Evolutionary conservation across 352 stramenopile species (phyloP).

Genomic region (Globisporangium lucens): DNA sequence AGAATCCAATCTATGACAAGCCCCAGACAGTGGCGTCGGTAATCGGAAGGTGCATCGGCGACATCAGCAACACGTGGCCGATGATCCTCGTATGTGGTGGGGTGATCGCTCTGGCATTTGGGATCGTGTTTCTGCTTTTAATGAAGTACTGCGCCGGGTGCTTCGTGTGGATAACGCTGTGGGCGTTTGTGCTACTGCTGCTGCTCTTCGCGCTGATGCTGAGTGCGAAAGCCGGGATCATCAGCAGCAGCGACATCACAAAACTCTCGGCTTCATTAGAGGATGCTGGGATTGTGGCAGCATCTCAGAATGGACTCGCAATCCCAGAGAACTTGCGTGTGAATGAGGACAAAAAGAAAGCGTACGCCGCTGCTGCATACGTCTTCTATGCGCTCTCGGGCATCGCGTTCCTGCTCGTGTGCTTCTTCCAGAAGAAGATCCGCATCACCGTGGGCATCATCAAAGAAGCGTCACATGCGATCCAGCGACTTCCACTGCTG

Average conservation of each 20-base stretch:
- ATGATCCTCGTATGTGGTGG: conserved; percentile 51
- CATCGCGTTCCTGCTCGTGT: conserved; percentile 71
- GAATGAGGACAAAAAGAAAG: conserved; percentile 55
- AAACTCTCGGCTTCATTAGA: conserved; percentile 38
- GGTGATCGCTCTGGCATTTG: conserved; percentile 44
- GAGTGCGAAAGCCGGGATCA: conserved; percentile 72
- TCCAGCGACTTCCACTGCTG: conserved; percentile 59
- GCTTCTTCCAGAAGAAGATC: conserved; percentile 84
- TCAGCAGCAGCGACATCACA: conserved; percentile 41
- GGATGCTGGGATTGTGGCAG: conserved; percentile 34
- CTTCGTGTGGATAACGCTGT: conserved; percentile 73
- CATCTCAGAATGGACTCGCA: conserved; percentile 35
- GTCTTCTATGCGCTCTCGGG: conserved; percentile 57
- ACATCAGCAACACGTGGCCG: conserved; percentile 59
- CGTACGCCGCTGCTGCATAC: conserved; percentile 61
- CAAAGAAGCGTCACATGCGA: conserved; percentile 65
- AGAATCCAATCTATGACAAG: conserved; percentile 72
- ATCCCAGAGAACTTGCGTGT: conserved; percentile 53
- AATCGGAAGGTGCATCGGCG: conserved; percentile 60
- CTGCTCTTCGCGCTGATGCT: conserved; percentile 71
- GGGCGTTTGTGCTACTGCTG: conserved; percentile 60
- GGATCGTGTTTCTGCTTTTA: conserved; percentile 67
- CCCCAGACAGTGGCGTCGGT: conserved; percentile 50
- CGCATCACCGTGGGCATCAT: conserved; percentile 71
- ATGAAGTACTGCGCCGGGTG: conserved; percentile 70